A percentile compares a stretch with the other conserved stretches of the same genome.
Conservation (phyloP, 768 basidiomycete genomes). For the Hebeloma cylindrosporum region DNA sequence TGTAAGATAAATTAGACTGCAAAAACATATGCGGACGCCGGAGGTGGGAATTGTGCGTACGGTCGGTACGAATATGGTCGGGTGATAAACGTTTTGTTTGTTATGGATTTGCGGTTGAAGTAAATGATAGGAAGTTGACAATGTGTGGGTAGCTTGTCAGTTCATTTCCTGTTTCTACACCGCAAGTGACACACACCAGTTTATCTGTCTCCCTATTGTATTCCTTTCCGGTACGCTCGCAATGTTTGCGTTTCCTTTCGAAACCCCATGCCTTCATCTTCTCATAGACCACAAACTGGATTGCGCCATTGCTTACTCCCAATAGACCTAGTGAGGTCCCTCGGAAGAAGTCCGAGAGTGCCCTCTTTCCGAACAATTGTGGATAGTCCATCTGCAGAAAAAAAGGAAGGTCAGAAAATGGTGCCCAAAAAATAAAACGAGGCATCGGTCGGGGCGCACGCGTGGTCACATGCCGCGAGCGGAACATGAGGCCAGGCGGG, state of each 20-base stretch:
- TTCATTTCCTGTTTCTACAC: no score
- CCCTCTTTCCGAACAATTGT: slow-evolving; percentile 77
- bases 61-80: no score
- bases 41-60: no score
- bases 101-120: no score
- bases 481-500: background rate
- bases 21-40: no score
- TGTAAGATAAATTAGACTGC: slow-evolving; percentile 90
- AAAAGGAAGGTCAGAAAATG: background rate
- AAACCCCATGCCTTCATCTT: slow-evolving; percentile 92
- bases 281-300: slow-evolving; percentile 97
- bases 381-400: slow-evolving; percentile 56
- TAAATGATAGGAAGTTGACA: background rate
- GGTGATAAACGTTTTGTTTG: no score
- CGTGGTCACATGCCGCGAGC: no score
- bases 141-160: background rate
- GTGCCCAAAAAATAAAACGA: no score
- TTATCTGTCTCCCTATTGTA: slow-evolving; percentile 81
- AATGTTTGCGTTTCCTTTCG: slow-evolving; percentile 68
- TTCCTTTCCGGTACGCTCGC: slow-evolving; percentile 55
- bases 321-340: slow-evolving; percentile 88
- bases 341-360: slow-evolving; percentile 72
- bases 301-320: slow-evolving; percentile 91
- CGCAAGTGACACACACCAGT: slow-evolving; percentile 54
- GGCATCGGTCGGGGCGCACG: no score